Base-by-base conservation (phyloP, 371 early-diverging fungal genomes). In the Actinomucor elegans region DNA sequence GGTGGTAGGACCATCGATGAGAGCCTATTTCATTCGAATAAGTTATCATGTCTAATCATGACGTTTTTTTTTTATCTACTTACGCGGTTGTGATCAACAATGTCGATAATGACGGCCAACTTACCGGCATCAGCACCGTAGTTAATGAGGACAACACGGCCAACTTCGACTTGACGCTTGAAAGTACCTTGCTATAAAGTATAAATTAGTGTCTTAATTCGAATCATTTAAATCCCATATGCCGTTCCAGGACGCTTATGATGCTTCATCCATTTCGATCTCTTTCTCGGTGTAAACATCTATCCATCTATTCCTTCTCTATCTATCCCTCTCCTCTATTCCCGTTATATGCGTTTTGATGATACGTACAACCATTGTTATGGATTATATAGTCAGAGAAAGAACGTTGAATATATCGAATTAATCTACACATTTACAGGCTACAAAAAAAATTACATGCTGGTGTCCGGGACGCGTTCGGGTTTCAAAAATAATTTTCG, bases 71-170 rank as follows among this genome's bases (percentile, higher is more conserved):
- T n/a, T n/a, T n/a, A n/a, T n/a, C n/a, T n/a, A n/a, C n/a, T n/a
- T n/a, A n/a, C n/a, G 59, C 98, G 89, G 84, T 90, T 90, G 88
- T 99, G 97, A 84, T 99, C 99, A 66, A 99, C 85, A 79, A 99
- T 95, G 75, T 97, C 99, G 62, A 97, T 92, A 79, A 99, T 93
- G 71, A 94, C 93, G 76, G 97, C 98, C 65, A 95, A 84, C 84
- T 97, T 96, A 70, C 96, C 94, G 77, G 89, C 85, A 73, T 94
- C 89, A 59, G 86, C 80, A 60, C 99, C 99, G 84, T 87, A 85
- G 86, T 86, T 96, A 69, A 99, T 61, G 69, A 95, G 84, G 75
- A 96, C 97, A 58, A 97, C 95, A 79, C 98, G 96, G 75, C 98
- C 98, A 75, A 97, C 92, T 83, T 99, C 92, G 75, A 97, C 97